Conservation (phyloP, 1,139 yeast genomes). For the Yamadazyma sp. region DNA sequence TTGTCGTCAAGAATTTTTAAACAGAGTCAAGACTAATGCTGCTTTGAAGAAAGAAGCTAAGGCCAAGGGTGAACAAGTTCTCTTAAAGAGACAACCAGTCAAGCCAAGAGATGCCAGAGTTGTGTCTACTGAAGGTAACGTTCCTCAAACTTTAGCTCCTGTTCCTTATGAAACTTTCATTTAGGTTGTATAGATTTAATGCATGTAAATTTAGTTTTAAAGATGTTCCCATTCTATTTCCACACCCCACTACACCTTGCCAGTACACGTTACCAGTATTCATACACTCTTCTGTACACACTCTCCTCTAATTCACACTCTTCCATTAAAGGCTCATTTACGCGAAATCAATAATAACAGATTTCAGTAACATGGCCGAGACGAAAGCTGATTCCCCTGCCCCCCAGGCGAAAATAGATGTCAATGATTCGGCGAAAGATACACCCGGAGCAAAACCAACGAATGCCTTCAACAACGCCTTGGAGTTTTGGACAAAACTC, state of each 20-base stretch:
- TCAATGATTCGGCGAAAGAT: neutral
- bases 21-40: slow-evolving; percentile 97
- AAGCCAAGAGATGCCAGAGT: slow-evolving; percentile 93
- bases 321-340: too few species aligned
- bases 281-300: neutral
- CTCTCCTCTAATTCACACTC: too few species aligned
- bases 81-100: slow-evolving; percentile 97
- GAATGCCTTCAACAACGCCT: slow-evolving; percentile 46
- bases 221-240: too few species aligned
- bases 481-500: slow-evolving; percentile 75
- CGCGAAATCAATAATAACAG: slow-evolving; percentile 2
- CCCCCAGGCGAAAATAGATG: neutral
- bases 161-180: slow-evolving; percentile 99
- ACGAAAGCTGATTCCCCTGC: neutral
- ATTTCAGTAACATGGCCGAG: slow-evolving; percentile 1
- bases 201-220: slow-evolving; percentile 13
- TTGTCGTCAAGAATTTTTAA: slow-evolving; percentile 98
- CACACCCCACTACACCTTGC: too few species aligned
- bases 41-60: slow-evolving; percentile 92
- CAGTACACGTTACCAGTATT: too few species aligned
- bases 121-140: slow-evolving; percentile 73
- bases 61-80: slow-evolving; percentile 87
- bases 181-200: slow-evolving; percentile 36
- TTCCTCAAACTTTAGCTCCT: slow-evolving; percentile 98
- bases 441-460: neutral